These are phyloP conservation scores for Wickerhamomyces sp. DNA, from an alignment of 1,139 yeast genomes.

Conservation along the genomic window DNA sequence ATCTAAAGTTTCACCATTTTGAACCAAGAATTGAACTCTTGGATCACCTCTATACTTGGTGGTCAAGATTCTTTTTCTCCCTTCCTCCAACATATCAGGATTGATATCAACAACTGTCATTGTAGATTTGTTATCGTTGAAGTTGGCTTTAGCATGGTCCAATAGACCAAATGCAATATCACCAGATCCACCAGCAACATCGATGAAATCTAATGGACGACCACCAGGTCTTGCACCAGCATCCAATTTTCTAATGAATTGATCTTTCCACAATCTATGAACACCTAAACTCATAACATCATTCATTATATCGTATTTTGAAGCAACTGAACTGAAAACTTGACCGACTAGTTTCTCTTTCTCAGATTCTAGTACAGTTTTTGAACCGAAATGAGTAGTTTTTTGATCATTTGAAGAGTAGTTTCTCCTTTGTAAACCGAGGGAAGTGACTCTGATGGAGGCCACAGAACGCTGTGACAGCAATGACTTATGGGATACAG, in stretches of 20 bases:
- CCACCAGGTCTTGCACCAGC: constrained; percentile 94
- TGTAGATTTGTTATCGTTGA: constrained; percentile 67
- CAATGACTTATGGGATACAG: constrained; percentile 1
- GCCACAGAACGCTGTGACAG: constrained; percentile 4
- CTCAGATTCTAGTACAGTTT: constrained; percentile 72
- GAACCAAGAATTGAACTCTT: constrained; percentile 77
- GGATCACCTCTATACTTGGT: constrained; percentile 48
- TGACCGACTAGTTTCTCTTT: constrained; percentile 85
- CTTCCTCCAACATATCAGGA: constrained; percentile 93
- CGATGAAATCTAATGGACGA: constrained; percentile 76
- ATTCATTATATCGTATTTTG: constrained; percentile 92
- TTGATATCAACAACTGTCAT: constrained; percentile 96
- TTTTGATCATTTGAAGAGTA: constrained; percentile 17
- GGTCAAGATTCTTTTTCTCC: constrained; percentile 61
- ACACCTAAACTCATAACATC: constrained; percentile 97
- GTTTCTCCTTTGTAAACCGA: constrained; percentile 3
- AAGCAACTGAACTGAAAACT: constrained; percentile 92
- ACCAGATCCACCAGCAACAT: constrained; percentile 99
- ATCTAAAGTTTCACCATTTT: constrained; percentile 89
- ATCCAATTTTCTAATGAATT: constrained; percentile 80
- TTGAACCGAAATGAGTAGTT: constrained; percentile 92
- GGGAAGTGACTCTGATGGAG: neutral
- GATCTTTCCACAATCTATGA: constrained; percentile 93
- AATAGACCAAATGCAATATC: constrained; percentile 94
- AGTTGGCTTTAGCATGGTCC: constrained; percentile 81